phyloP scores from a whole-genome alignment of 306 rosid species.

The Acmispon strigosus region DNA sequence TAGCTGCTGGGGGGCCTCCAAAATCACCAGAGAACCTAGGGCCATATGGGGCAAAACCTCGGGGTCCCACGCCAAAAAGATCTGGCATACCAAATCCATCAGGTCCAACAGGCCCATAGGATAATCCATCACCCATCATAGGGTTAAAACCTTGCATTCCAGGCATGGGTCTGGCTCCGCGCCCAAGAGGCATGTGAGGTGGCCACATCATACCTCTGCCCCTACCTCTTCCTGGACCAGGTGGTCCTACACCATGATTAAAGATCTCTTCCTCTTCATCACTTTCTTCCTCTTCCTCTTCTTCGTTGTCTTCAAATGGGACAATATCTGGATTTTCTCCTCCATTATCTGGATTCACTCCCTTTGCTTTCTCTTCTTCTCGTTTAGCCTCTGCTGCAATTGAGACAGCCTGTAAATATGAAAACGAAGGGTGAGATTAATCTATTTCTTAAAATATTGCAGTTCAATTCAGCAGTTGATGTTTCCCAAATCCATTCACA shows the following conservation, averaged over 20 bases:
- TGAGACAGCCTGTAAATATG: conserved; percentile 63
- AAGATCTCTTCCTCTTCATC: conserved; percentile 95
- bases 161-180: conserved; percentile 89
- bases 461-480: neutral
- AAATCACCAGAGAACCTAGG: conserved; percentile 92
- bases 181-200: conserved; percentile 84
- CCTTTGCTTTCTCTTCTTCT: conserved; percentile 98
- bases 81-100: conserved; percentile 95
- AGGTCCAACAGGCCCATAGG: conserved; percentile 81
- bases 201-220: conserved; percentile 98
- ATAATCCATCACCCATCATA: conserved; percentile 92
- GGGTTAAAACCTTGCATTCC: conserved; percentile 92
- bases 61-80: conserved; percentile 81
- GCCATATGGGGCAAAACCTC: conserved; percentile 77
- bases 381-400: conserved; percentile 92
- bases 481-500: conserved; percentile 5
- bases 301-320: conserved; percentile 99
- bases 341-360: conserved; percentile 84
- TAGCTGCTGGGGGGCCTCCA: conserved; percentile 66
- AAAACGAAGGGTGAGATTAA: neutral
- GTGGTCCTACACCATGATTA: conserved; percentile 53
- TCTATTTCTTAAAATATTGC: neutral
- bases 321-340: conserved; percentile 95
- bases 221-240: conserved; percentile 84
- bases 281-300: conserved; percentile 99